A percentile compares a stretch with the other conserved stretches of the same genome.
Evolutionary conservation across 164 flowering plant species (phyloP).

Genomic region (Magnolia sinica): DNA sequence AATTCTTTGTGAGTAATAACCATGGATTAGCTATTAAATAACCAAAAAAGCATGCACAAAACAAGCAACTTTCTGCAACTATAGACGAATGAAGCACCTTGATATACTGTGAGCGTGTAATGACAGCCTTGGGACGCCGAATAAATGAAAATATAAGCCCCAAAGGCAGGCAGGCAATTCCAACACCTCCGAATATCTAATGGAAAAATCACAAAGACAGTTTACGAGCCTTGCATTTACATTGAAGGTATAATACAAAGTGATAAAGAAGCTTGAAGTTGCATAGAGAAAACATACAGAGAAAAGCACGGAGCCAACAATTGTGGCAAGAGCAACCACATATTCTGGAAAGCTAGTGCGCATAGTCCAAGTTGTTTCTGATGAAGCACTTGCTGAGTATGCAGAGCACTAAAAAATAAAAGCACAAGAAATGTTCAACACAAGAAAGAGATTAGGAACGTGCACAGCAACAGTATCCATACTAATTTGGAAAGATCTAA

Average conservation of each 20-base stretch:
- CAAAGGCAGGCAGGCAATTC: slow-evolving; percentile 85
- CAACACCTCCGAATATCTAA: slow-evolving; percentile 98
- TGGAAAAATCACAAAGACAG: not conserved
- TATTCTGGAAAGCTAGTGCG: slow-evolving; percentile 94
- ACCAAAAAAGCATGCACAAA: not conserved
- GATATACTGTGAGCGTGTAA: slow-evolving; percentile 95
- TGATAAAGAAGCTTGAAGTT: not conserved
- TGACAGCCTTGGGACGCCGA: slow-evolving; percentile 95
- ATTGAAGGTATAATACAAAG: not conserved
- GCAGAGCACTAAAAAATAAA: slow-evolving; percentile 65
- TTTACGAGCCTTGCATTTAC: not conserved
- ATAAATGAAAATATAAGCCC: slow-evolving; percentile 86
- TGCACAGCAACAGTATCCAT: not conserved
- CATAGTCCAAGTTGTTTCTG: slow-evolving; percentile 95
- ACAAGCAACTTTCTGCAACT: slow-evolving; percentile 1
- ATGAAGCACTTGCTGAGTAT: slow-evolving; percentile 58
- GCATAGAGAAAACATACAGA: slow-evolving; percentile 41
- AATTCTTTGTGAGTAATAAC: not conserved
- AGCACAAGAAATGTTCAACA: not conserved
- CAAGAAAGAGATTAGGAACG: not conserved
- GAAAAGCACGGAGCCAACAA: slow-evolving; percentile 94
- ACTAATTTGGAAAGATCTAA: not conserved
- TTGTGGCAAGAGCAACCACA: slow-evolving; percentile 95
- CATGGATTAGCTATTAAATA: slow-evolving; percentile 10
- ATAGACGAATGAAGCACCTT: slow-evolving; percentile 47